Base-by-base conservation (phyloP, 495 filamentous ascomycete genomes). In the Aspergillus avenaceus region DNA sequence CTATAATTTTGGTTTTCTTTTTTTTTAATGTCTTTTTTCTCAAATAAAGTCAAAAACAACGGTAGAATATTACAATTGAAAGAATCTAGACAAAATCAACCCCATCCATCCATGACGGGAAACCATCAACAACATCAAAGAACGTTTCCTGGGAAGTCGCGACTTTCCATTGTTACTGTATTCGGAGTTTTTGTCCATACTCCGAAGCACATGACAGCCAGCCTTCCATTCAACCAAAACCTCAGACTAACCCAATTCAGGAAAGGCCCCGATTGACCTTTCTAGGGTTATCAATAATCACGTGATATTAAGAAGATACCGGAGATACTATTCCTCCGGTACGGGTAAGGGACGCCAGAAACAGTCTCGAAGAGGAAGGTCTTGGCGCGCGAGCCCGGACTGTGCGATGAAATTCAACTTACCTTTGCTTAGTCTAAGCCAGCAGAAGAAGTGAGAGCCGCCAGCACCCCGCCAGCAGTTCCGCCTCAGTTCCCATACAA, bases 401-500 rank as follows among this genome's bases (percentile, higher is more conserved):
- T 73, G 70, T 73, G 70, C 70, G 70, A 74, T 71, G 61, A 72
- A 74, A 74, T 74, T 74, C 70, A 69, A n/a, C n/a, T n/a, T n/a
- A n/a, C n/a, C n/a, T n/a, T n/a, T n/a, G n/a, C n/a, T 62, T 62
- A 64, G 65, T 56, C 60, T 61, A 58, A 63, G 57, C 62, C 57
- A 66, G 66, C 55, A 54, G 66, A 65, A 63, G 55, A 66, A 59
- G 60, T n/a, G n/a, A 65, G 63, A 67, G 58, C 67, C 64, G 65
- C 66, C 62, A 65, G 51, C 60, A 60, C 65, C 69, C 71, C 68
- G 63, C 68, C 67, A 64, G 54, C 56, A 58, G 58, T 58, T 52
- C 59, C 57, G 55, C 62, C 59, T 58, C 59, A 58, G 50, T 24
- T 29, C 52, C 25, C 13, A 43, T 52, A 48, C 43, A 24, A 47